phyloP scores from a whole-genome alignment of 2,329 filamentous ascomycete genomes.

The Tolypocladium endophyticum region DNA sequence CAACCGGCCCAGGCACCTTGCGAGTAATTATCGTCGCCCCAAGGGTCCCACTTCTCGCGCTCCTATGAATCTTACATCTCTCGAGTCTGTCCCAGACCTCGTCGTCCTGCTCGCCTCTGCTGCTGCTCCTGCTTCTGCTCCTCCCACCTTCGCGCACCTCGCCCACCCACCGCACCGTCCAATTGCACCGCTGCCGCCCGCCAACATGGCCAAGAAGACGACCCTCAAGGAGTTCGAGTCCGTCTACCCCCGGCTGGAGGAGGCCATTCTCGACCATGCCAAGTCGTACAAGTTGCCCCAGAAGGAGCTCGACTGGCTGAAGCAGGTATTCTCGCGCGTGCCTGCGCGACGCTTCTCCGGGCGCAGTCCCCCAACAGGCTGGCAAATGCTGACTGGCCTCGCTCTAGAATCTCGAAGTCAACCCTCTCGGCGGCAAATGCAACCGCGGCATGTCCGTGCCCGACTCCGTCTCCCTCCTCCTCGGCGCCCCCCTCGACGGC shows the following conservation, averaged over 20 bases:
- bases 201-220: constrained; percentile 55
- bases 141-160: not conserved
- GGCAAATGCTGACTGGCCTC: constrained; percentile 31
- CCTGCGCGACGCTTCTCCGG: not conserved
- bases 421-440: constrained; percentile 90
- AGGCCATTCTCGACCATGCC: constrained; percentile 70
- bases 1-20: not conserved
- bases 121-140: not conserved
- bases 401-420: constrained; percentile 65
- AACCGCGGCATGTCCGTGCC: constrained; percentile 98
- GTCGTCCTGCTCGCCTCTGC: not conserved
- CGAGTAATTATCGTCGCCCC: not conserved
- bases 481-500: constrained; percentile 58
- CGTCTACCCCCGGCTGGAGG: constrained; percentile 76
- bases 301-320: constrained; percentile 76
- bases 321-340: constrained; percentile 43
- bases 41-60: not conserved
- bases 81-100: not conserved
- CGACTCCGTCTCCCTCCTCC: constrained; percentile 75
- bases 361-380: not conserved
- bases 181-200: not conserved
- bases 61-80: not conserved
- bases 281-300: constrained; percentile 74
- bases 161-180: not conserved
- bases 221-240: constrained; percentile 81